phyloP scores from a whole-genome alignment of 805 yeast genomes.

The Candida awuae region DNA sequence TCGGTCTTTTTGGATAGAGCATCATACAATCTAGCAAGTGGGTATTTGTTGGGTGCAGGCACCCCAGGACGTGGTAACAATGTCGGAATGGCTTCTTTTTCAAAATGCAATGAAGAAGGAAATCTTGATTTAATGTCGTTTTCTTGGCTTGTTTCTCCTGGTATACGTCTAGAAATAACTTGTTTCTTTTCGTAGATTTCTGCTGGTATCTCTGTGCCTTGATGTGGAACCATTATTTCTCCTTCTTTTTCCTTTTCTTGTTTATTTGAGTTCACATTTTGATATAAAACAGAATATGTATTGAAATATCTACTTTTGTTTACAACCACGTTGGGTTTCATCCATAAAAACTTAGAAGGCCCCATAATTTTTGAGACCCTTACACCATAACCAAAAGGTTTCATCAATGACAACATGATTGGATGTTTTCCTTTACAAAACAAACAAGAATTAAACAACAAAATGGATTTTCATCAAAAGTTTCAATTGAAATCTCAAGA shows the following conservation, averaged over 20 bases:
- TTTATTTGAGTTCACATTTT: no score
- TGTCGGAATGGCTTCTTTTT: conserved; percentile 56
- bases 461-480: no score
- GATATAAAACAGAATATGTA: not conserved
- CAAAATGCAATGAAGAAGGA: conserved; percentile 55
- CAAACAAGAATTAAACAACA: no score
- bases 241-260: not conserved
- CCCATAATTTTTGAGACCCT: not conserved
- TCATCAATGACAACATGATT: not conserved
- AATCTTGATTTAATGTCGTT: conserved; percentile 50
- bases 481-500: no score
- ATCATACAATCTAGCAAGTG: conserved; percentile 55
- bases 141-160: conserved; percentile 41
- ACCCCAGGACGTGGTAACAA: conserved; percentile 70
- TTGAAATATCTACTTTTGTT: not conserved
- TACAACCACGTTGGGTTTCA: not conserved
- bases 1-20: conserved; percentile 41
- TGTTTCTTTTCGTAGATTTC: conserved; percentile 22
- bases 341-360: not conserved
- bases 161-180: conserved; percentile 39
- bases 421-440: not conserved
- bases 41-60: conserved; percentile 58
- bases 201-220: conserved; percentile 12
- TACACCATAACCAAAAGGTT: not conserved
- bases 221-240: conserved; percentile 6